Evolutionary conservation across 2,329 filamentous ascomycete genomes (phyloP).

Genomic region (Exophiala lecanii-corni): DNA sequence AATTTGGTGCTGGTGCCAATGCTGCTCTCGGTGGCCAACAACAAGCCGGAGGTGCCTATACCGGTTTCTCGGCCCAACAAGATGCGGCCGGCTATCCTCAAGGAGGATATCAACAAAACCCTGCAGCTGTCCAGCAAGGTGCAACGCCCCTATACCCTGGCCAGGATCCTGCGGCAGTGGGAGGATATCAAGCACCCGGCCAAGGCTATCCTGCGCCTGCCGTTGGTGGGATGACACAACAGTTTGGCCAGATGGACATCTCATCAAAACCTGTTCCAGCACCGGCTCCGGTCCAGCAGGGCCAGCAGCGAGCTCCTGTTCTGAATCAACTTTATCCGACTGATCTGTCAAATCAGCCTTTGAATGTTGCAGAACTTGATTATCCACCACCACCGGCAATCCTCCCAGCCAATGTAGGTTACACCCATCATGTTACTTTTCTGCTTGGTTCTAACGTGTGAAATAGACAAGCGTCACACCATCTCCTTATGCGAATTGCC

Average conservation of each 20-base stretch:
- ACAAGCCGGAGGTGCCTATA: slow-evolving; percentile 56
- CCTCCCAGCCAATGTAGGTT: slow-evolving; percentile 81
- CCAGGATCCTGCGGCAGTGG: slow-evolving; percentile 44
- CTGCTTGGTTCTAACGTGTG: slow-evolving; percentile 38
- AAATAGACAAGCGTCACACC: slow-evolving; percentile 79
- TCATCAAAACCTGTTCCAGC: slow-evolving; percentile 48
- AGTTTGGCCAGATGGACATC: slow-evolving; percentile 75
- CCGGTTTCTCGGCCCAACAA: slow-evolving; percentile 55
- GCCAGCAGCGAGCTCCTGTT: slow-evolving; percentile 33
- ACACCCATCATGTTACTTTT: no score
- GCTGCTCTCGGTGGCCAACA: slow-evolving; percentile 51
- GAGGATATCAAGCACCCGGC: slow-evolving; percentile 64
- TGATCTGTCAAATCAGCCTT: slow-evolving; percentile 85
- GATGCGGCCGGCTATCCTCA: slow-evolving; percentile 41
- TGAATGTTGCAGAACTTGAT: slow-evolving; percentile 90
- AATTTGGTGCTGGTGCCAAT: slow-evolving; percentile 85
- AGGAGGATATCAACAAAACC: slow-evolving; percentile 39
- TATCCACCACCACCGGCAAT: slow-evolving; percentile 86
- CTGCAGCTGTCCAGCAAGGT: slow-evolving; percentile 29
- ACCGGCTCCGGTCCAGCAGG: slow-evolving; percentile 46
- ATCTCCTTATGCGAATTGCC: slow-evolving; percentile 85
- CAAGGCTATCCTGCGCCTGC: slow-evolving; percentile 60
- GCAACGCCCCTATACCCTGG: slow-evolving; percentile 33
- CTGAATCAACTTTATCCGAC: slow-evolving; percentile 89
- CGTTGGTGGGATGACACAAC: slow-evolving; percentile 70